These are phyloP conservation scores for Aurifilum marmelostoma DNA, from an alignment of 2,329 filamentous ascomycete genomes.

Conservation along the genomic window DNA sequence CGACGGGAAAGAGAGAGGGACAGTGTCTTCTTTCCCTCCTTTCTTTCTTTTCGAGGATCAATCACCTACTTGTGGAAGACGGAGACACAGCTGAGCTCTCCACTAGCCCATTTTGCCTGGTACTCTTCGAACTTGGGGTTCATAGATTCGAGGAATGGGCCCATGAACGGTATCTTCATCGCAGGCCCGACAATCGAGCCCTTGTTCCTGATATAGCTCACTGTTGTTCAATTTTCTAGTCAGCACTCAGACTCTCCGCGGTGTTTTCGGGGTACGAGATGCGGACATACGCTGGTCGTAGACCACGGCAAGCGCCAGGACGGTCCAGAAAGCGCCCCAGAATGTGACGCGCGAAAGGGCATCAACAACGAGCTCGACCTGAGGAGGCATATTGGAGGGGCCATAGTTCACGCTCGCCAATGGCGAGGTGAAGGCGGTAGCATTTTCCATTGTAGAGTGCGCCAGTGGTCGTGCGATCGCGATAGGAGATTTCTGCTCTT, in stretches of 20 bases:
- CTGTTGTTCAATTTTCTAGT: slow-evolving; percentile 47
- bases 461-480: slow-evolving; percentile 20
- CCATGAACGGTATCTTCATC: slow-evolving; percentile 84
- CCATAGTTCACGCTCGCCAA: slow-evolving; percentile 62
- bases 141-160: slow-evolving; percentile 91
- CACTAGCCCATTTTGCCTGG: slow-evolving; percentile 88
- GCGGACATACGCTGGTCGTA: slow-evolving; percentile 84
- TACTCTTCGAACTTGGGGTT: slow-evolving; percentile 92
- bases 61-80: slow-evolving; percentile 95
- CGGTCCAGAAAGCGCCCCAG: slow-evolving; percentile 68
- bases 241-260: background rate
- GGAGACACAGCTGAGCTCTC: slow-evolving; percentile 91
- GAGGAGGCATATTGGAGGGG: slow-evolving; percentile 54
- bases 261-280: background rate
- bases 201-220: slow-evolving; percentile 75
- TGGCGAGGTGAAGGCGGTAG: slow-evolving; percentile 68
- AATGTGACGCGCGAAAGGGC: slow-evolving; percentile 59
- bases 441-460: slow-evolving; percentile 56
- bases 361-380: slow-evolving; percentile 60
- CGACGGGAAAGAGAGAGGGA: background rate
- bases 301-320: slow-evolving; percentile 71
- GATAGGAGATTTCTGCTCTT: background rate
- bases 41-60: background rate
- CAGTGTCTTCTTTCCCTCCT: too few species aligned
- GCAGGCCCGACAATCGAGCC: slow-evolving; percentile 74